Base-by-base conservation (phyloP, 1,284 basidiomycete genomes). In the Ceratobasidium sp. region DNA sequence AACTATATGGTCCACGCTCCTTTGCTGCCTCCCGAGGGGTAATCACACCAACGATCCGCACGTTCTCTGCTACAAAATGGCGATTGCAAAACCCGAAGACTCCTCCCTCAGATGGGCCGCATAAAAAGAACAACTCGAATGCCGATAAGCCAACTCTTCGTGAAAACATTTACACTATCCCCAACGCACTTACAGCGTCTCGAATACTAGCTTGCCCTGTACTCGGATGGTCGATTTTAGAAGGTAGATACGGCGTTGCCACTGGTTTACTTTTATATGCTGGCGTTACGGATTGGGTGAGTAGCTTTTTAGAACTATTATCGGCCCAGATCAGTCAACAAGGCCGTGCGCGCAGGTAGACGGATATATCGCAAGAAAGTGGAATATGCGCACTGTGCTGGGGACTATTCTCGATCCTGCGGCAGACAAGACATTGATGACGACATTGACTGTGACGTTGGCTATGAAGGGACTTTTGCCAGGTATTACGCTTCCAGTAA, bases 371-470 rank as follows among this genome's bases (percentile, higher is more conserved):
- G 97, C 97, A 0, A 85, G 97, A 73, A 86, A 87, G 73, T 97
- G 86, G 83, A 89, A 92, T 52, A 92, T 95, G 90, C 86, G 83
- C 59, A 91, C 93, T 10, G 94, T 98, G 10, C 85, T 99, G 41
- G 97, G 97, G 10, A 93, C 93, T 12, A 96, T 99, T 73, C 86
- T 98, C 6, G 97, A 99, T 80, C 97, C 97, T 8, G 95, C 96
- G 0, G 97, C 97, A 1, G 97, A 99, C 86, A 99, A 99, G 82
- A 86, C 89, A 28, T 83, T 99, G 55, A 93, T 99, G 91, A 97
- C 97, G 0, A 98, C 96, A 0, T 85, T 99, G 79, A 95, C 94
- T 1, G 84, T 97, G 58, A 92, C 94, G 0, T 83, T 99, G 71
- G 89, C 93, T 0, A 87, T 92, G 84, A 91, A 92, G 76, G 90